A percentile compares a stretch with the other conserved stretches of the same genome.
Conservation (phyloP, 179 eudicot genomes). For the Sideroxylon spinosum region DNA sequence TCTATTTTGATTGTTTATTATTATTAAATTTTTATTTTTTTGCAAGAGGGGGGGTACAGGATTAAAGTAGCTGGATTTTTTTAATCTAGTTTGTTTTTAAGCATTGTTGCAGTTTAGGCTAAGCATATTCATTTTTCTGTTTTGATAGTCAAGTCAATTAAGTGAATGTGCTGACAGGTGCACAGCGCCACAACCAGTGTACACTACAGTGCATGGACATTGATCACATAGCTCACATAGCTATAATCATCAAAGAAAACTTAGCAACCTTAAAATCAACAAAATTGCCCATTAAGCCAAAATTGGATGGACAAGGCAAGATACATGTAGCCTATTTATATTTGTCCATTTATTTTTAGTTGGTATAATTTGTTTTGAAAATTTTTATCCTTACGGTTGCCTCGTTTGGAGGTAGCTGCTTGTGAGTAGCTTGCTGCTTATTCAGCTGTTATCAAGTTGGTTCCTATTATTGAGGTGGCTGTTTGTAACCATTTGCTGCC, state of each 20-base stretch:
- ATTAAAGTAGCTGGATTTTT: not conserved
- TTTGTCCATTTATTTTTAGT: not conserved
- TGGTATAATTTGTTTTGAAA: not conserved
- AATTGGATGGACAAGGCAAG: not conserved
- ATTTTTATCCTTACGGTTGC: not conserved
- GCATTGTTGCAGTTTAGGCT: not conserved
- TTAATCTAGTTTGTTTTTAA: not conserved
- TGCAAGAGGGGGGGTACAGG: not conserved
- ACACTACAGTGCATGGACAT: not conserved
- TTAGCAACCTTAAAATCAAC: not conserved
- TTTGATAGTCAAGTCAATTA: not conserved
- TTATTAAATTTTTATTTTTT: not conserved
- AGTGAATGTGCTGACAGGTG: not conserved
- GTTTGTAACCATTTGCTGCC: not conserved
- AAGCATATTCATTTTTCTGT: not conserved
- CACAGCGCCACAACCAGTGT: not conserved
- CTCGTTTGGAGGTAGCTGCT: constrained; percentile 3
- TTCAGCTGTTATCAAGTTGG: not conserved
- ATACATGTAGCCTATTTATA: not conserved
- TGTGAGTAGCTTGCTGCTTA: not conserved
- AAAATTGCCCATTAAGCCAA: not conserved
- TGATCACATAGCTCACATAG: not conserved
- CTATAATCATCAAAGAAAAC: not conserved
- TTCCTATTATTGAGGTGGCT: not conserved
- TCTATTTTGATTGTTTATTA: not conserved